Evolutionary conservation across 768 basidiomycete genomes (phyloP).

Genomic region (Russula griseocarnosa): DNA sequence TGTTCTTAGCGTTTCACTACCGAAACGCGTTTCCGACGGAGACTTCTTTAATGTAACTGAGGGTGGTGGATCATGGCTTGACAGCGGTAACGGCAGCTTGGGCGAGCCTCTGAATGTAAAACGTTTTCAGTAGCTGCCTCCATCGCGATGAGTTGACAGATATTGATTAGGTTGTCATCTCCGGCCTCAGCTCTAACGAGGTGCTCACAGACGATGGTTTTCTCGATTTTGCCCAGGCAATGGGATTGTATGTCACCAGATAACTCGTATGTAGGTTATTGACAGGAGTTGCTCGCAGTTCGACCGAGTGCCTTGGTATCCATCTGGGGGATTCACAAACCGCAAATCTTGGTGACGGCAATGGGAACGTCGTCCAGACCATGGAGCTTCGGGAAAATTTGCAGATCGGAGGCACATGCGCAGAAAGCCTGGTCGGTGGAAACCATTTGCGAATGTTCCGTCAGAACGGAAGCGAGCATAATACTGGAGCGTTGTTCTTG

Average conservation of each 20-base stretch:
- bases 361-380: slow-evolving; percentile 44
- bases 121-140: neutral
- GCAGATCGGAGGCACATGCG: slow-evolving; percentile 43
- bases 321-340: slow-evolving; percentile 36
- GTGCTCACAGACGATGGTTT: slow-evolving; percentile 56
- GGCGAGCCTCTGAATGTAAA: slow-evolving; percentile 47
- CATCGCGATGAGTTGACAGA: neutral
- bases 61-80: slow-evolving; percentile 45
- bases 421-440: slow-evolving; percentile 45
- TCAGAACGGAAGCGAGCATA: slow-evolving; percentile 55
- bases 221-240: slow-evolving; percentile 54
- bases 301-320: slow-evolving; percentile 40
- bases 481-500: slow-evolving; percentile 52
- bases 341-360: slow-evolving; percentile 50
- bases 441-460: slow-evolving; percentile 51
- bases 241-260: slow-evolving; percentile 51
- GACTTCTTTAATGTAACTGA: slow-evolving; percentile 38
- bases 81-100: slow-evolving; percentile 37
- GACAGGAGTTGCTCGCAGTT: slow-evolving; percentile 37
- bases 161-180: slow-evolving; percentile 52
- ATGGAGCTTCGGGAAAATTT: slow-evolving; percentile 43
- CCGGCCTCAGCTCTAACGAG: slow-evolving; percentile 52
- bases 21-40: slow-evolving; percentile 18
- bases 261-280: neutral
- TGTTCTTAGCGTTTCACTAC: slow-evolving; percentile 3